phyloP scores from a whole-genome alignment of 176 grass and related monocot species.

The Oryza glaberrima region DNA sequence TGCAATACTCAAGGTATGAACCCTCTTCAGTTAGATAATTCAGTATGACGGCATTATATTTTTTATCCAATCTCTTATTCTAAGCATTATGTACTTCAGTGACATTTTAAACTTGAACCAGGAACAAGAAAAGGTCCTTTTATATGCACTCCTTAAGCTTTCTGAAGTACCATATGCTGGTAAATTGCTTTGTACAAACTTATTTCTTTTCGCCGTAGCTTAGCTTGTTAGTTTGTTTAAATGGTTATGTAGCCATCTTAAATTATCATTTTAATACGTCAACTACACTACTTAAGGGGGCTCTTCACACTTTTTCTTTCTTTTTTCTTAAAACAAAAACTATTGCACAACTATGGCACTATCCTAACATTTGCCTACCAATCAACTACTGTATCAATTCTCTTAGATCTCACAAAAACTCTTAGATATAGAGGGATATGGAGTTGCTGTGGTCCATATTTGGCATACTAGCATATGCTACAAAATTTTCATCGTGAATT shows the following conservation, averaged over 20 bases:
- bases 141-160: slow-evolving; percentile 59
- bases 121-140: slow-evolving; percentile 62
- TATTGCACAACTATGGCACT: too few relatives aligned
- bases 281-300: too few relatives aligned
- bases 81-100: slow-evolving; percentile 32
- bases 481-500: not conserved
- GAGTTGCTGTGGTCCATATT: not conserved
- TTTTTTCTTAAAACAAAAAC: too few relatives aligned
- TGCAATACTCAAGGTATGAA: slow-evolving; percentile 54
- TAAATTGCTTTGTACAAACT: slow-evolving; percentile 6
- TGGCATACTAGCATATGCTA: not conserved
- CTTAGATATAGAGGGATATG: not conserved
- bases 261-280: not conserved
- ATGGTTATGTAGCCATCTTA: not conserved
- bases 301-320: too few relatives aligned
- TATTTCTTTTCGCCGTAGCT: not conserved
- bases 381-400: not conserved
- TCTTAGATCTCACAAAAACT: too few relatives aligned
- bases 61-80: slow-evolving; percentile 6
- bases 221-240: not conserved
- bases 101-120: slow-evolving; percentile 39
- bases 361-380: not conserved
- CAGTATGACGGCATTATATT: not conserved
- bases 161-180: slow-evolving; percentile 50
- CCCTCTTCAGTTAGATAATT: slow-evolving; percentile 6